Base-by-base conservation (phyloP, 306 rosid genomes). In the Quercus engelmannii region DNA sequence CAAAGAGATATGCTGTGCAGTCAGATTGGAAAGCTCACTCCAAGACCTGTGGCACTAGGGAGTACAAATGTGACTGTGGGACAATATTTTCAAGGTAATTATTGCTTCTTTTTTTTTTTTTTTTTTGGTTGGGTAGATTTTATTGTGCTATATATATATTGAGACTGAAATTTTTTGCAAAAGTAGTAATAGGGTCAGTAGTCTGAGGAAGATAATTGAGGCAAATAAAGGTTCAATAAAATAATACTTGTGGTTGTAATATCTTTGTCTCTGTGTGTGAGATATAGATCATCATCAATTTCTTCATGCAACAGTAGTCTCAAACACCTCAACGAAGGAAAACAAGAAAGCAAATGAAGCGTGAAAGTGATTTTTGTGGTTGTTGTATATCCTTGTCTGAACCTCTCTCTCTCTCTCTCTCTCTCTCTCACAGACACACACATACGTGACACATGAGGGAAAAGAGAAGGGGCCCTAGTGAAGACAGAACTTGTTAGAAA, bases 21-120 rank as follows among this genome's bases (percentile, higher is more conserved):
- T 93, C 98, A 0, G 98, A 93, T 9, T 91, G 98, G 98, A 93
- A 93, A 78, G 98, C 98, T 1, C 98, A 93, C 76, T 86, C 97
- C 4, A 93, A 93, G 64, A 93, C 94, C 43, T 93, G 97, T 78
- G 97, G 97, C 80, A 91, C 97, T 13, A 88, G 90, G 77, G 98
- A 93, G 80, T 93, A 93, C 84, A 93, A 90, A 86, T 93, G 98
- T 59, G 98, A 91, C 73, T 93, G 98, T 71, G 98, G 98, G 19
- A 91, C 98, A 74, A 89, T 93, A 75, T 93, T 93, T 89, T 93
- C 97, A 55, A 49, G 97, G 97, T 93, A 91, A 83, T 35, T 14
- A n/a, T 5, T 76, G 51, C 28, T 25, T 19, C 28, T 25, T 19
- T 70, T 52, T 61, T 6, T 35, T 62, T 75, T 2, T 43, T 64